These are phyloP conservation scores for Rhizopus microsporus DNA, from an alignment of 371 early-diverging fungal genomes.

Conservation along the genomic window DNA sequence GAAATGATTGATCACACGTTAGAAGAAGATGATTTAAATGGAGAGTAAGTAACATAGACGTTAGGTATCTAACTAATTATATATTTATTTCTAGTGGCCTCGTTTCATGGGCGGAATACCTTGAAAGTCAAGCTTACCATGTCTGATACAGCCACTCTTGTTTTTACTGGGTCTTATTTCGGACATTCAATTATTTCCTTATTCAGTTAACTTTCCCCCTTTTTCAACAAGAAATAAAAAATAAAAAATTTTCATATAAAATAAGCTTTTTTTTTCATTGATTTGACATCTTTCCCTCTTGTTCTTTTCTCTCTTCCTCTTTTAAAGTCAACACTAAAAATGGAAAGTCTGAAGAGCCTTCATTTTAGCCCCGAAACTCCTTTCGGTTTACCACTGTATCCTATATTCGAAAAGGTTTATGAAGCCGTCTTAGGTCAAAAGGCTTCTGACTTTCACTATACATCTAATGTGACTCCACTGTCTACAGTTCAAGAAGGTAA, in stretches of 20 bases:
- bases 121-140: constrained; percentile 64
- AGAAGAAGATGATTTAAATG: constrained; percentile 65
- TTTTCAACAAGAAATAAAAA: neutral
- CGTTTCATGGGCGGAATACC: constrained; percentile 72
- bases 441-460: constrained; percentile 53
- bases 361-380: constrained; percentile 39
- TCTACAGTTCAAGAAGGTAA: constrained; percentile 58
- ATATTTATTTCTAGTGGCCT: constrained; percentile 50
- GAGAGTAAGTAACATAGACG: constrained; percentile 47
- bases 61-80: neutral
- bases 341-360: neutral
- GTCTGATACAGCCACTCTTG: neutral
- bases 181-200: neutral
- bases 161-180: neutral
- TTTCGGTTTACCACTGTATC: constrained; percentile 54
- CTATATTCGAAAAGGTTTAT: constrained; percentile 45
- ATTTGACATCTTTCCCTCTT: constrained; percentile 4
- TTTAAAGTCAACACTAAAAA: neutral
- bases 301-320: constrained; percentile 7
- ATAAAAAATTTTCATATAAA: too few relatives aligned
- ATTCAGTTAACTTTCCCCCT: neutral
- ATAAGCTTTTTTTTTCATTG: neutral
- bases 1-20: constrained; percentile 69
- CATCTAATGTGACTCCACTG: constrained; percentile 60
- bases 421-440: constrained; percentile 43